A percentile compares a stretch with the other conserved stretches of the same genome.
Evolutionary conservation across 805 yeast species (phyloP).

Genomic region (Nakazawaea anatomiae): DNA sequence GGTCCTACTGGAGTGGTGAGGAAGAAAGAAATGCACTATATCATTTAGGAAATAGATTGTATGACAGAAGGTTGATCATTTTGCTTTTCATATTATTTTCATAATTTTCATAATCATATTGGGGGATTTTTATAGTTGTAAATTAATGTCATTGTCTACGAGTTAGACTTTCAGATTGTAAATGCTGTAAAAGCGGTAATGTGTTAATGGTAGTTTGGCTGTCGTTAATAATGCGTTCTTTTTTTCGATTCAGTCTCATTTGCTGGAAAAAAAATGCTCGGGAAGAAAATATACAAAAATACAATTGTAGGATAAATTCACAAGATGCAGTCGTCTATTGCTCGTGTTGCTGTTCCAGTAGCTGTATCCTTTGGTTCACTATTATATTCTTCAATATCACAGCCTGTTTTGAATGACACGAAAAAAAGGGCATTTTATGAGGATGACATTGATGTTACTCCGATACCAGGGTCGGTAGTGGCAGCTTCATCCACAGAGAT

Average conservation of each 20-base stretch:
- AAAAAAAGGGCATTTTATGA: constrained; percentile 40
- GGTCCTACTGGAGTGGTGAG: neutral
- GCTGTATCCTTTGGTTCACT: neutral
- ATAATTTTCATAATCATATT: constrained; percentile 5
- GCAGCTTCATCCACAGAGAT: constrained; percentile 37
- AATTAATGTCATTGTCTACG: constrained; percentile 10
- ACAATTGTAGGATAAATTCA: neutral
- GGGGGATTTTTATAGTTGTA: constrained; percentile 10
- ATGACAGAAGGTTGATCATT: neutral
- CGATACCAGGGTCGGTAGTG: constrained; percentile 44
- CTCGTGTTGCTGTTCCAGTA: constrained; percentile 1
- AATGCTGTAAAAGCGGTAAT: neutral
- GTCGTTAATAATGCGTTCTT: neutral
- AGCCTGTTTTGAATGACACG: neutral
- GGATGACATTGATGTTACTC: constrained; percentile 38
- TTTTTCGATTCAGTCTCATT: neutral
- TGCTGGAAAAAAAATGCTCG: neutral
- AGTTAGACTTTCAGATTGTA: neutral
- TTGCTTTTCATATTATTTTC: constrained; percentile 5
- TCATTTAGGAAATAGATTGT: constrained; percentile 1
- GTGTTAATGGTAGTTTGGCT: neutral
- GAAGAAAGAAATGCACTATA: constrained; percentile 2
- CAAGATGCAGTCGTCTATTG: neutral
- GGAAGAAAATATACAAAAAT: neutral
- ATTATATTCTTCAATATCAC: neutral